phyloP scores from a whole-genome alignment of 129 eudicot genomes.

The carrot (Daucus carota) region DH1_v3.0 NC_030389.2:4226501-4227000 shows the following conservation, averaged over 20 bases:
- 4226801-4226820: not conserved
- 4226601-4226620: conserved; percentile 78
- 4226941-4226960: not conserved
- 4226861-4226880: not conserved
- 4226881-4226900: not conserved
- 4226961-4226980: not conserved
- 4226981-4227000: not conserved
- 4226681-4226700: not conserved
- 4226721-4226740: not conserved
- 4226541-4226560: conserved; percentile 48
- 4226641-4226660: conserved; percentile 23
- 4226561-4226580: conserved; percentile 55
- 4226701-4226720: not conserved
- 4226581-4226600: conserved; percentile 87
- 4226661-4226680: not conserved
- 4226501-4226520: conserved; percentile 84
- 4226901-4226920: not conserved
- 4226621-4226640: conserved; percentile 89
- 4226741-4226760: not conserved
- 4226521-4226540: conserved; percentile 57
- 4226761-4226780: not conserved
- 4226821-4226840: not conserved
- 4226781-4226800: not conserved
- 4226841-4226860: not conserved
- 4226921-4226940: not conserved